Percentiles rank a stretch among this genome's conserved stretches.
Conservation (phyloP, 73 alveolate genomes). For the Paramecium sexaurelia region DNA sequence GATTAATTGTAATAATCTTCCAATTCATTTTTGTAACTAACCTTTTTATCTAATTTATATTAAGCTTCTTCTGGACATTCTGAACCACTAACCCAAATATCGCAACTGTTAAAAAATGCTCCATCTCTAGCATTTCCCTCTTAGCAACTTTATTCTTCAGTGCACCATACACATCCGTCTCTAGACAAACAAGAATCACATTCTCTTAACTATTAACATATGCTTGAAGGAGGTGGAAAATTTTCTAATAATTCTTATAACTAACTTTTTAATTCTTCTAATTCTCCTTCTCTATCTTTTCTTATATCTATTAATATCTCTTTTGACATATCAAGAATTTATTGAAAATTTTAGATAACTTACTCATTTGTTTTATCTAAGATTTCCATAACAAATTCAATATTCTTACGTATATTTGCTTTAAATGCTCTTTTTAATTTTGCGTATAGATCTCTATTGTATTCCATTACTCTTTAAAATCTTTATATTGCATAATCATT, state of each 20-base stretch:
- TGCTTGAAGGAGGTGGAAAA: conserved; percentile 42
- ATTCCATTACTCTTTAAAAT: conserved; percentile 15
- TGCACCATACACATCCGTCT: conserved; percentile 40
- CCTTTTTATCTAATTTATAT: background rate
- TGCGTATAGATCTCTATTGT: background rate
- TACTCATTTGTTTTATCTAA: conserved; percentile 21
- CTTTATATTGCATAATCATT: conserved; percentile 50
- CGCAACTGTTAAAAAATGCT: conserved; percentile 9
- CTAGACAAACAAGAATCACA: conserved; percentile 3
- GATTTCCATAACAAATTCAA: background rate
- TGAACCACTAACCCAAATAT: background rate
- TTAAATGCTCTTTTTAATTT: background rate
- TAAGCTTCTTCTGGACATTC: conserved; percentile 28
- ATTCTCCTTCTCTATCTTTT: conserved; percentile 9
- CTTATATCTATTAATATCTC: background rate
- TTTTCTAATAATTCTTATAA: conserved; percentile 4
- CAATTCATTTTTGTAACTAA: background rate
- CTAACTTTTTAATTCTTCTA: background rate
- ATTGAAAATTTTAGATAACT: background rate
- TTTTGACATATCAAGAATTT: conserved; percentile 21
- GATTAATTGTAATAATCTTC: conserved; percentile 7
- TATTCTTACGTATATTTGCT: background rate
- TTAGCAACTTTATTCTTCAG: conserved; percentile 5
- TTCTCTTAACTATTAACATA: conserved; percentile 11
- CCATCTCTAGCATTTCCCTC: conserved; percentile 38